Conservation (phyloP, 2,329 filamentous ascomycete species). For the Xylaria arbuscula region DNA sequence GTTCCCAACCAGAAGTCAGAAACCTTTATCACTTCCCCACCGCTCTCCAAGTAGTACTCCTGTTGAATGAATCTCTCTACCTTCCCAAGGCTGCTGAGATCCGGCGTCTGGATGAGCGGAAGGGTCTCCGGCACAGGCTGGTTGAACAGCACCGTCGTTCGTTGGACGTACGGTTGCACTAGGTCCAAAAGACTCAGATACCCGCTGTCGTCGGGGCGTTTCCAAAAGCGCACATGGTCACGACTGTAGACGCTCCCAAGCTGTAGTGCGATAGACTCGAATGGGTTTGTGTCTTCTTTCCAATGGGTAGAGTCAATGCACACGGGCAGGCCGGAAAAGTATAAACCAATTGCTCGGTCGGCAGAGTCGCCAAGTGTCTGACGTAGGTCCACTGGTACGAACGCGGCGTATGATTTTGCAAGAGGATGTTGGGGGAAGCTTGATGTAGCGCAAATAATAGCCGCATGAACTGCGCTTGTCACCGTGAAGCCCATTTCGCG, state of each 20-base stretch:
- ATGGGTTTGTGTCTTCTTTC: neutral
- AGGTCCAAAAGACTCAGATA: neutral
- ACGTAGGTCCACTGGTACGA: neutral
- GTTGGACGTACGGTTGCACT: neutral
- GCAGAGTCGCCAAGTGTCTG: neutral
- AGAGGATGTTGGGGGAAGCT: neutral
- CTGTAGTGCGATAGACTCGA: neutral
- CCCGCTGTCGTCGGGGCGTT: neutral
- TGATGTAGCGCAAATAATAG: neutral
- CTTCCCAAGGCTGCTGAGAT: neutral
- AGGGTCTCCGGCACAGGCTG: neutral
- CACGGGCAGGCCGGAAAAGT: neutral
- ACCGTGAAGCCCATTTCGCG: neutral
- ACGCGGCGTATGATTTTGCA: neutral
- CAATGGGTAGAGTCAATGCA: neutral
- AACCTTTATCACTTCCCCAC: neutral
- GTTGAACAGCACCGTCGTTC: neutral
- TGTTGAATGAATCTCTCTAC: neutral
- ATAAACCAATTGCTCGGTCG: neutral
- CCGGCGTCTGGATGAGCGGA: neutral
- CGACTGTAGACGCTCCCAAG: neutral
- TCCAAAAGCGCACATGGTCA: neutral
- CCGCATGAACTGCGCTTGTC: neutral
- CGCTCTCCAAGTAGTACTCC: neutral
- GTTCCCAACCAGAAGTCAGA: neutral